phyloP scores from a whole-genome alignment of 2,329 filamentous ascomycete genomes.

The Xylaria sp. region DNA sequence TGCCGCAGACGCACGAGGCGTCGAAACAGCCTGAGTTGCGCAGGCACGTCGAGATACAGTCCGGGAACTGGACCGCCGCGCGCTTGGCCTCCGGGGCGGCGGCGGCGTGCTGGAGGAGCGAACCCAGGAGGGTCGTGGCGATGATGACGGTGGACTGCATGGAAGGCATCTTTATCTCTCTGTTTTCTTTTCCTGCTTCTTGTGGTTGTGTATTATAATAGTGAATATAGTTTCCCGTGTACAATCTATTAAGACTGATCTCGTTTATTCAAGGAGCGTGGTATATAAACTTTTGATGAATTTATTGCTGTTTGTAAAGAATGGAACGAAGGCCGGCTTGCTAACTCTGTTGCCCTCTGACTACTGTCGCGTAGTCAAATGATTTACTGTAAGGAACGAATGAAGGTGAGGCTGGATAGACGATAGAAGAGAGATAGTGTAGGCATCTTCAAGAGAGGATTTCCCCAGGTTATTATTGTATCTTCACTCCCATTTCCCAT shows the following conservation, averaged over 20 bases:
- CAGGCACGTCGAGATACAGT: constrained; percentile 53
- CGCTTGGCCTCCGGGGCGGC: constrained; percentile 34
- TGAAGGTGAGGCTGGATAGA: constrained; percentile 26
- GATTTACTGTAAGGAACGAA: constrained; percentile 33
- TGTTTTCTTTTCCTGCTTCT: not conserved
- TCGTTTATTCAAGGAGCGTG: constrained; percentile 19
- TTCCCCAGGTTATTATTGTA: constrained; percentile 23
- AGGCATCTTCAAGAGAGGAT: constrained; percentile 12
- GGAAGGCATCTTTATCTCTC: constrained; percentile 41
- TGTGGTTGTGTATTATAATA: constrained; percentile 8
- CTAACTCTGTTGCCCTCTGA: constrained; percentile 22
- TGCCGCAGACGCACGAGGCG: constrained; percentile 54
- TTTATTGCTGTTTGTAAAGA: constrained; percentile 26
- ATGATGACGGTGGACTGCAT: constrained; percentile 42
- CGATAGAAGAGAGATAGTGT: constrained; percentile 9
- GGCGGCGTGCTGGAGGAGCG: constrained; percentile 42
- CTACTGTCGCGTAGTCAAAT: constrained; percentile 24
- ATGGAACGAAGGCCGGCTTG: constrained; percentile 36
- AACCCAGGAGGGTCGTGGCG: constrained; percentile 43
- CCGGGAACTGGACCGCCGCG: constrained; percentile 43
- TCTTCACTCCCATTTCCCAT: constrained; percentile 16
- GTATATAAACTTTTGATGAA: constrained; percentile 4
- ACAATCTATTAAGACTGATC: not conserved
- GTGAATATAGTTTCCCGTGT: constrained; percentile 2
- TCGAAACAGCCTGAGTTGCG: constrained; percentile 49